Conservation (phyloP, 2,329 filamentous ascomycete species). For the Trichophyton verrucosum region DNA sequence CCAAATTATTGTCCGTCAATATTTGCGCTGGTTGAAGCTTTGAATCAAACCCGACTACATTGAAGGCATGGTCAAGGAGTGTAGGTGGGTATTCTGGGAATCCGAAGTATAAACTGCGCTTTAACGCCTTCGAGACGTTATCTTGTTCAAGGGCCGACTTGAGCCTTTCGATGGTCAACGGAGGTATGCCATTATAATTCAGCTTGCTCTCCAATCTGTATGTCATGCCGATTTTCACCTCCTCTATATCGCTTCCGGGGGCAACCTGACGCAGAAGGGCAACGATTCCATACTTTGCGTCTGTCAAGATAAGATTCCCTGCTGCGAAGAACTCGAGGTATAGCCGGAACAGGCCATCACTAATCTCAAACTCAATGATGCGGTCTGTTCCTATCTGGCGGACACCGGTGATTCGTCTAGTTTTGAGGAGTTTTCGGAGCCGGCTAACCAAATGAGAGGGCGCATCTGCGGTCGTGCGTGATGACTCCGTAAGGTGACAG, state of each 20-base stretch:
- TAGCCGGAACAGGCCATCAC: constrained; percentile 74
- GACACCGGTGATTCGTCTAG: constrained; percentile 67
- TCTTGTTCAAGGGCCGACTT: constrained; percentile 52
- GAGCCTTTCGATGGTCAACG: constrained; percentile 61
- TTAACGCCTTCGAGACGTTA: constrained; percentile 61
- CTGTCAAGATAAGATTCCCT: constrained; percentile 88
- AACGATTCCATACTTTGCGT: constrained; percentile 69
- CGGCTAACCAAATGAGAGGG: constrained; percentile 77
- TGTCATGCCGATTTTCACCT: constrained; percentile 60
- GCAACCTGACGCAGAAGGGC: constrained; percentile 67
- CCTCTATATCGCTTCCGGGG: constrained; percentile 72
- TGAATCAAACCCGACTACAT: constrained; percentile 56
- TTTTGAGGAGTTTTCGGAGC: constrained; percentile 78
- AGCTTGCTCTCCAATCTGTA: constrained; percentile 75
- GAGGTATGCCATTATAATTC: constrained; percentile 65
- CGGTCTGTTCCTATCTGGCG: constrained; percentile 84
- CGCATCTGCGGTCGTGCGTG: constrained; percentile 68
- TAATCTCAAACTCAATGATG: constrained; percentile 84
- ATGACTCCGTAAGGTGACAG: constrained; percentile 84
- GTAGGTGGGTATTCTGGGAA: constrained; percentile 84
- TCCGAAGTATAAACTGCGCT: constrained; percentile 67
- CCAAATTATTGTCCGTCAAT: constrained; percentile 49
- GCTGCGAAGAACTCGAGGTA: constrained; percentile 95
- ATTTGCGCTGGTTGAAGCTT: constrained; percentile 56
- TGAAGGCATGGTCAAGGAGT: constrained; percentile 74